Percentiles rank a stretch among this genome's conserved stretches.
Evolutionary conservation across 768 basidiomycete genomes (phyloP).

Genomic region (Kwoniella dejecticola): DNA sequence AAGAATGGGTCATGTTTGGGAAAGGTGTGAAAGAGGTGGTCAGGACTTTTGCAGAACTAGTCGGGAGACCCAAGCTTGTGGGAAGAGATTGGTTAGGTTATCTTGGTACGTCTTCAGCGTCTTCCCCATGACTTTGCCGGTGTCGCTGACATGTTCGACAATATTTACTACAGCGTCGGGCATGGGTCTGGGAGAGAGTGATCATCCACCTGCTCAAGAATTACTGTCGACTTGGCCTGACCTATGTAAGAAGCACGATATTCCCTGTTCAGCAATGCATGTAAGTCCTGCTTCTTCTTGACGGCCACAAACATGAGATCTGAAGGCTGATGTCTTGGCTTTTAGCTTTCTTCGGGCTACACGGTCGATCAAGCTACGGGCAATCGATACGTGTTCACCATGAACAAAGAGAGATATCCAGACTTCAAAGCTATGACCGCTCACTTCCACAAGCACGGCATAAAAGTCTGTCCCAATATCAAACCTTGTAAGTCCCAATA

Average conservation of each 20-base stretch:
- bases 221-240: constrained; percentile 50
- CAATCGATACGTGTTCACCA: constrained; percentile 47
- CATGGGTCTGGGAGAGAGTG: constrained; percentile 53
- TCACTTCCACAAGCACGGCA: constrained; percentile 48
- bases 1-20: constrained; percentile 47
- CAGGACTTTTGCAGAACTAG: constrained; percentile 44
- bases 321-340: not conserved
- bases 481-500: constrained; percentile 53
- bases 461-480: constrained; percentile 54
- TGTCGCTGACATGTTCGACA: not conserved
- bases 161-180: constrained; percentile 28
- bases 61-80: constrained; percentile 42
- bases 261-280: constrained; percentile 54
- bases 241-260: constrained; percentile 50
- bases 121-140: not conserved
- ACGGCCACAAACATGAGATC: not conserved
- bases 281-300: constrained; percentile 12
- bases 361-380: constrained; percentile 36
- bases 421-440: constrained; percentile 51
- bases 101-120: constrained; percentile 32
- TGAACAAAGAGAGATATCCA: constrained; percentile 53
- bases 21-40: constrained; percentile 41
- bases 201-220: constrained; percentile 49
- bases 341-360: constrained; percentile 52
- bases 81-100: constrained; percentile 52